phyloP scores from a whole-genome alignment of 2,329 filamentous ascomycete species.

The Cadophora gregata region DNA sequence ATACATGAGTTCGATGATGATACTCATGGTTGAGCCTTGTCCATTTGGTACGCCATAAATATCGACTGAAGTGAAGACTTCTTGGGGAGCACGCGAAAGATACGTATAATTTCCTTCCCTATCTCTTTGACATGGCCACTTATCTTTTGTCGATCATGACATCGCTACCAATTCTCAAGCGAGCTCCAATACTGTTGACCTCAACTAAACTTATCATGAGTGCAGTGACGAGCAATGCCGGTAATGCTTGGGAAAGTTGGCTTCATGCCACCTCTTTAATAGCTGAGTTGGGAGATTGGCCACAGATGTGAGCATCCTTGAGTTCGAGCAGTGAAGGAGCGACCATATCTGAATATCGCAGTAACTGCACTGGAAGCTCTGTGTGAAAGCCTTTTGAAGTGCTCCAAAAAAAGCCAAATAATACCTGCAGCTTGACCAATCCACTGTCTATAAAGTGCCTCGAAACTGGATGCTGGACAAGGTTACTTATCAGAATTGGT shows the following conservation, averaged over 20 bases:
- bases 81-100: background rate
- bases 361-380: background rate
- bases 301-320: background rate
- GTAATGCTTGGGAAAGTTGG: background rate
- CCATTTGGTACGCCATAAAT: background rate
- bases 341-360: background rate
- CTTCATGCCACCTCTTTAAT: conserved; percentile 1
- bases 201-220: background rate
- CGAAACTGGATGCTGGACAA: too few relatives aligned
- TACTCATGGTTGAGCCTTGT: background rate
- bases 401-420: too few relatives aligned
- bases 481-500: too few relatives aligned
- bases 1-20: background rate
- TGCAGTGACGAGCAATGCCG: background rate
- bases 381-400: too few relatives aligned
- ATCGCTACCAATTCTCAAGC: too few relatives aligned
- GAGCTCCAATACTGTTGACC: background rate
- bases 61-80: background rate
- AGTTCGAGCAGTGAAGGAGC: background rate
- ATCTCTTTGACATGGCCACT: background rate
- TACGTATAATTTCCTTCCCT: background rate
- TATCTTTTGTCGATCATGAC: background rate
- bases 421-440: too few relatives aligned
- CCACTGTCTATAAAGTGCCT: too few relatives aligned
- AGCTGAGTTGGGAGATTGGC: background rate